Evolutionary conservation across 106 monocot genomes (phyloP).

Genomic region (Acorus calamus): DNA sequence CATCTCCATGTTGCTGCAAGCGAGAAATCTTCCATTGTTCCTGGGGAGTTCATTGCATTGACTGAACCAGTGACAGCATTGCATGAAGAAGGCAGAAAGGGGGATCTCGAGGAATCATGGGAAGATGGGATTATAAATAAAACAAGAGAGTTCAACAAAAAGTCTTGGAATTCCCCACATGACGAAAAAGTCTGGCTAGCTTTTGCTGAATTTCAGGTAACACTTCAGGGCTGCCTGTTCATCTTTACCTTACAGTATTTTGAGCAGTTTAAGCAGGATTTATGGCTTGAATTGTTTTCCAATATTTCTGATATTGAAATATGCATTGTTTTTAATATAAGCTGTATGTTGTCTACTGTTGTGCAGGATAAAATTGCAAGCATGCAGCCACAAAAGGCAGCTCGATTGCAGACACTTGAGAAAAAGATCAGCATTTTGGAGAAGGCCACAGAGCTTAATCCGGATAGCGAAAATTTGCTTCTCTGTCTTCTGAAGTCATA

Average conservation of each 20-base stretch:
- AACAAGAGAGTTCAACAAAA: conserved; percentile 88
- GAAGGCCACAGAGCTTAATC: conserved; percentile 87
- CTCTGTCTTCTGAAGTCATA: conserved; percentile 73
- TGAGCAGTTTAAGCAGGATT: neutral
- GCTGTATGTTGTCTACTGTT: too few species aligned
- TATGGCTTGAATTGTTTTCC: neutral
- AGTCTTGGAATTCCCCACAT: conserved; percentile 72
- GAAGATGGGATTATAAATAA: conserved; percentile 71
- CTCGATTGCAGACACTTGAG: conserved; percentile 77
- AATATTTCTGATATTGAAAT: neutral
- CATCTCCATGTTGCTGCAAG: conserved; percentile 45
- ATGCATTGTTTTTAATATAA: too few species aligned
- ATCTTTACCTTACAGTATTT: neutral
- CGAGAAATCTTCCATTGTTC: conserved; percentile 6
- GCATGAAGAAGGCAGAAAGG: conserved; percentile 1
- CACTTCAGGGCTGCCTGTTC: neutral
- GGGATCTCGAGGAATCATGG: conserved; percentile 75
- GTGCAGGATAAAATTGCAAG: conserved; percentile 78
- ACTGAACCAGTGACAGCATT: conserved; percentile 10
- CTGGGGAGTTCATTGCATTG: conserved; percentile 55
- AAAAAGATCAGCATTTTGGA: conserved; percentile 95
- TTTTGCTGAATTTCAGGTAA: conserved; percentile 96
- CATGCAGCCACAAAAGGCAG: conserved; percentile 71
- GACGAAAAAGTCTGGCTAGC: conserved; percentile 81
- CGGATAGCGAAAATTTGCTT: conserved; percentile 63